These are phyloP conservation scores for Vitis hybrid DNA, from an alignment of 177 flowering plant genomes.

Conservation along the genomic window DNA sequence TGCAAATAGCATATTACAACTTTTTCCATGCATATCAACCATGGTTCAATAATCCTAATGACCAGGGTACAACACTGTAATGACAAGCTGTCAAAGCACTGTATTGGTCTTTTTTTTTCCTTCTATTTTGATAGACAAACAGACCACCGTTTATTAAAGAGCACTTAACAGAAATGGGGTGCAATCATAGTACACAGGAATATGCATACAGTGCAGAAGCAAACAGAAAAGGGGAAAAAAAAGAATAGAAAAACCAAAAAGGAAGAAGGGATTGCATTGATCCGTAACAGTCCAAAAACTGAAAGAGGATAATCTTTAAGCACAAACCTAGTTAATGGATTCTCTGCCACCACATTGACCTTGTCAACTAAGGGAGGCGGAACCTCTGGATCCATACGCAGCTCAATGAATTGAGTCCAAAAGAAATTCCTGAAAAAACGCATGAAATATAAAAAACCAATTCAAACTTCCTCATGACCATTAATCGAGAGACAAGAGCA, in stretches of 20 bases:
- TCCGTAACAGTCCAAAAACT: background rate
- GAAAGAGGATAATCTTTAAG: background rate
- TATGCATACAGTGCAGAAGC: background rate
- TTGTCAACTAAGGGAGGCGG: constrained; percentile 5
- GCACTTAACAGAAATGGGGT: too few relatives aligned
- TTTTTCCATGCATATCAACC: too few relatives aligned
- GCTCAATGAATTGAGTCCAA: background rate
- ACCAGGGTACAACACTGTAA: too few relatives aligned
- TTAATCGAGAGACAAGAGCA: background rate
- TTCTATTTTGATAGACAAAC: too few relatives aligned
- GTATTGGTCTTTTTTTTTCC: too few relatives aligned
- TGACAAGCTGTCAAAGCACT: too few relatives aligned
- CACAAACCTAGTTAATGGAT: constrained; percentile 19
- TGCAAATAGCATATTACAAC: too few relatives aligned
- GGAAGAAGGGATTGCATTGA: background rate
- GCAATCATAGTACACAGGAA: background rate
- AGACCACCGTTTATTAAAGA: too few relatives aligned
- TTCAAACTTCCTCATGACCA: background rate
- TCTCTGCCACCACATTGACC: constrained; percentile 12
- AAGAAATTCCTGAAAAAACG: background rate
- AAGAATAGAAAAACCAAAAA: background rate
- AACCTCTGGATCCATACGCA: constrained; percentile 22
- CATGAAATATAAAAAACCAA: background rate
- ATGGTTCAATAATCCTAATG: too few relatives aligned
- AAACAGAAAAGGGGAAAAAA: background rate